phyloP scores from a whole-genome alignment of 2,329 filamentous ascomycete species.

The Penicillium sp. region DNA sequence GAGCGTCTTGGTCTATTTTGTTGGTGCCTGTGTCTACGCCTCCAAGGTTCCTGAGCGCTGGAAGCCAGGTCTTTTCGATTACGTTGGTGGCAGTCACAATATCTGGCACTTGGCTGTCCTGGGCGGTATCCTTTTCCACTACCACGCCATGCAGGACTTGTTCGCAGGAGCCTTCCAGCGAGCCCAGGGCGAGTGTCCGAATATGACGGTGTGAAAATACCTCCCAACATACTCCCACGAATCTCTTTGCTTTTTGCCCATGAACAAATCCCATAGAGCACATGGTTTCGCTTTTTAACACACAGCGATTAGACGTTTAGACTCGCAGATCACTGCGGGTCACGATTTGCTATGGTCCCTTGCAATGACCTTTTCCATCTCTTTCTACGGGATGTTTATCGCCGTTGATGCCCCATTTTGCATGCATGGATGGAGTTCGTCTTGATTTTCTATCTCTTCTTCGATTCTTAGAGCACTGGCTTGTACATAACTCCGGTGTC shows the following conservation, averaged over 20 bases:
- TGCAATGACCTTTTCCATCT: slow-evolving; percentile 11
- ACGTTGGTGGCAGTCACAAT: slow-evolving; percentile 92
- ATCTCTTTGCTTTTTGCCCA: slow-evolving; percentile 7
- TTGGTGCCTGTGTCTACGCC: slow-evolving; percentile 83
- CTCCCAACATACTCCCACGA: slow-evolving; percentile 1
- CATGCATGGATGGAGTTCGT: slow-evolving; percentile 25
- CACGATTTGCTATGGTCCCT: slow-evolving; percentile 3
- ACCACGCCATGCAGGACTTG: slow-evolving; percentile 92
- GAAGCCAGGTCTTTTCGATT: slow-evolving; percentile 91
- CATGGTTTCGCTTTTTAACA: slow-evolving; percentile 3
- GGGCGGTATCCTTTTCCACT: slow-evolving; percentile 96
- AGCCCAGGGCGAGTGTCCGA: slow-evolving; percentile 54
- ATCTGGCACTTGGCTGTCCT: slow-evolving; percentile 95
- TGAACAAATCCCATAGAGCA: slow-evolving; percentile 11
- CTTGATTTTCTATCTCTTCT: slow-evolving; percentile 4
- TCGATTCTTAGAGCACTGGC: slow-evolving; percentile 9
- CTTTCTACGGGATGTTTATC: slow-evolving; percentile 3
- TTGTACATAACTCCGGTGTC: neutral
- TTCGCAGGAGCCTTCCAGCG: slow-evolving; percentile 75
- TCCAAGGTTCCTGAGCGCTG: slow-evolving; percentile 91
- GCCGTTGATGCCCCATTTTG: slow-evolving; percentile 9
- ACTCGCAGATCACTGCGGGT: neutral
- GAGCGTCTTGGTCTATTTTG: slow-evolving; percentile 80
- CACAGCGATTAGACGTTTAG: slow-evolving; percentile 5
- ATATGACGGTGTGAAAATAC: slow-evolving; percentile 26